Evolutionary conservation across 768 basidiomycete species (phyloP), one percentile per base, ranked within the genome.

Genomic region (Rhodocollybia butyracea): DNA sequence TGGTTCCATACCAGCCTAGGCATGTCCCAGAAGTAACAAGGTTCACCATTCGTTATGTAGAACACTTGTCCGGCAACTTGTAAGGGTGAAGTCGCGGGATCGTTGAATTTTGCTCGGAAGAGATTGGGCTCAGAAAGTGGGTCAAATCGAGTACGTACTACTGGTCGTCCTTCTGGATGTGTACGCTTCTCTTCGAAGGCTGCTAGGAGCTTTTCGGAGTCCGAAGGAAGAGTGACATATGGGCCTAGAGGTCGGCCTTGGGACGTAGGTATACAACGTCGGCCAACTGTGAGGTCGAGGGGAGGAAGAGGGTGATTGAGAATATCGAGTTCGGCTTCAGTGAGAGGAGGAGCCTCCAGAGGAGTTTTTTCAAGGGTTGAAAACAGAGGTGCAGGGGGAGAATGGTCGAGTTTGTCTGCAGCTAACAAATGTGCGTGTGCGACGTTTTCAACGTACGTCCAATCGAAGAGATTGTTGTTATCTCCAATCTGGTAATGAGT

Each of bases 31-130:
- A 98, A 98, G 70, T 92, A 91, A 54, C 86, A 79, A 2, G 95
- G 96, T 66, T 98, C 95, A 59, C 94, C 94, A 65, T 98, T 98
- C 55, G 94, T 95, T 71, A 99, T 91, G 79, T 94, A 96, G 76
- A 94, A 99, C 3, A 73, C 91, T 68, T 98, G 91, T 0, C 96
- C 96, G 4, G 93, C 94, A 51, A 98, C 91, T 60, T 86, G 80
- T 8, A 94, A 76, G 7, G 86, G 84, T 48, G 80, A 79, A 0
- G 68, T 68, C 5, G 78, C 73, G 38, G 76, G 73, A 45, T 72
- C 60, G 24, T 63, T 60, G 17, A 81, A 61, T 61, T 82, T 81
- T 26, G 79, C 72, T 42, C 79, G 75, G 29, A 75, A 78, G 53
- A 92, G 71, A 13, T 79, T 77, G 27, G 70, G 66, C 10, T 83